Conservation (phyloP, 2,329 filamentous ascomycete genomes). For the Ophiognomonia clavigignenti-juglandacearum region DNA sequence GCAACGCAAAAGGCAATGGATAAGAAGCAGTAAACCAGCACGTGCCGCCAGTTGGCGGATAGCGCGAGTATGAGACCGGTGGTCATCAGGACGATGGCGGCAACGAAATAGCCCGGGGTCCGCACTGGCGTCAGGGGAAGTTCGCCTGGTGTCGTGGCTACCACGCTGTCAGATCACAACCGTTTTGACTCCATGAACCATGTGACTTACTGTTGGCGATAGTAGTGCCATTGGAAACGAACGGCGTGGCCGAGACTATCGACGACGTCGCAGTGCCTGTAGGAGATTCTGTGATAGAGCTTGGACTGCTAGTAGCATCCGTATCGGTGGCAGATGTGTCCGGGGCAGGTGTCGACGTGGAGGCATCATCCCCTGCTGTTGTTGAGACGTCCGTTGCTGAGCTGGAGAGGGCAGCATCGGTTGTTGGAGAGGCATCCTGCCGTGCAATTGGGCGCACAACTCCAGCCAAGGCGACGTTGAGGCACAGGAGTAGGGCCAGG, state of each 20-base stretch:
- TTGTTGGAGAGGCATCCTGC: background rate
- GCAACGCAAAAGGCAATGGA: conserved; percentile 70
- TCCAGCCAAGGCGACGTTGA: conserved; percentile 9
- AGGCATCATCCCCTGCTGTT: conserved; percentile 4
- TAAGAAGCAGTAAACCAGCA: conserved; percentile 73
- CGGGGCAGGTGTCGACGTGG: conserved; percentile 3
- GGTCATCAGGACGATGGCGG: conserved; percentile 69
- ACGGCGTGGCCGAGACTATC: conserved; percentile 1
- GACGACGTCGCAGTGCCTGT: background rate
- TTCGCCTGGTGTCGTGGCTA: conserved; percentile 45
- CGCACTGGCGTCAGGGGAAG: conserved; percentile 71
- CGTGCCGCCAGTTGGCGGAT: conserved; percentile 78
- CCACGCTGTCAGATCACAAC: background rate
- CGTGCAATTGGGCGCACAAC: conserved; percentile 13
- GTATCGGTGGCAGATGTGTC: background rate
- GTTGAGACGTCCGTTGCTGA: background rate
- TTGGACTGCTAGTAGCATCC: background rate
- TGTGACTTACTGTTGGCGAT: conserved; percentile 7
- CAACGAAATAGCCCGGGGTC: conserved; percentile 76
- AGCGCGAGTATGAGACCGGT: conserved; percentile 62
- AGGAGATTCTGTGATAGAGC: background rate
- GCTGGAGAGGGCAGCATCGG: background rate
- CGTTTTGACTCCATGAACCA: too few relatives aligned
- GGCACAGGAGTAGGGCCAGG: conserved; percentile 8
- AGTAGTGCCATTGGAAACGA: conserved; percentile 2